Conservation (phyloP, 2,329 filamentous ascomycete species). For the Talaromyces sp. region DNA sequence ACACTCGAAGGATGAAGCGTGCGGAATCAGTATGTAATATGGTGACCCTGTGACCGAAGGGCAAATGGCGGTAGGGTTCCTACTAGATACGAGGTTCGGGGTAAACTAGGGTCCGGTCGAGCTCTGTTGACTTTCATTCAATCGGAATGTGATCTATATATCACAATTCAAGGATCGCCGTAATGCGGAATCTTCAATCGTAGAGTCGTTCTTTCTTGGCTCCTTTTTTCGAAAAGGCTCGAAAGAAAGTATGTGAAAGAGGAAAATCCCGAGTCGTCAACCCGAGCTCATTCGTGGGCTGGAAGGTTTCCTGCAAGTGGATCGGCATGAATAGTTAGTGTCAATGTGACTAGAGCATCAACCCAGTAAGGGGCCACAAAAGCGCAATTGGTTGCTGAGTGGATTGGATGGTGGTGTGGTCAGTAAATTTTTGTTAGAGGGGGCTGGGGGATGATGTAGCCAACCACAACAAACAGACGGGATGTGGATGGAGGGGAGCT, state of each 20-base stretch:
- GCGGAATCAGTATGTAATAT: slow-evolving; percentile 1
- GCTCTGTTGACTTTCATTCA: slow-evolving; percentile 9
- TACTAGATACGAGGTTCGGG: slow-evolving; percentile 6
- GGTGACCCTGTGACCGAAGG: slow-evolving; percentile 1
- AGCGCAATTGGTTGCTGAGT: not conserved
- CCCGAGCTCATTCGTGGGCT: slow-evolving; percentile 10
- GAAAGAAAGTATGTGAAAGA: slow-evolving; percentile 10
- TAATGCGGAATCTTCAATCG: not conserved
- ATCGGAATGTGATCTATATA: slow-evolving; percentile 15
- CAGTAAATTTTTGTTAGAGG: slow-evolving; percentile 4
- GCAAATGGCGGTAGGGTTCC: not conserved
- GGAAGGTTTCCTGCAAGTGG: slow-evolving; percentile 11
- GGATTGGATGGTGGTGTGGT: slow-evolving; percentile 8
- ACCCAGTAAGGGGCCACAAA: slow-evolving; percentile 9
- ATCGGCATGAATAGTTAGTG: slow-evolving; percentile 13
- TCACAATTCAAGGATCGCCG: slow-evolving; percentile 7
- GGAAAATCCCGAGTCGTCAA: slow-evolving; percentile 13
- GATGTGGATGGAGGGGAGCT: slow-evolving; percentile 17
- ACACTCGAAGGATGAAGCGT: not conserved
- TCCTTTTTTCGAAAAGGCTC: not conserved
- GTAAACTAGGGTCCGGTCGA: slow-evolving; percentile 6
- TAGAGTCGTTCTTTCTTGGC: not conserved
- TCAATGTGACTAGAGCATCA: slow-evolving; percentile 8
- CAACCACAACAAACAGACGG: slow-evolving; percentile 16
- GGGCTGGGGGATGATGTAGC: slow-evolving; percentile 15